Evolutionary conservation across 768 basidiomycete species (phyloP), one percentile per base, ranked within the genome.

Genomic region (Sporobolomyces pararoseus): DNA sequence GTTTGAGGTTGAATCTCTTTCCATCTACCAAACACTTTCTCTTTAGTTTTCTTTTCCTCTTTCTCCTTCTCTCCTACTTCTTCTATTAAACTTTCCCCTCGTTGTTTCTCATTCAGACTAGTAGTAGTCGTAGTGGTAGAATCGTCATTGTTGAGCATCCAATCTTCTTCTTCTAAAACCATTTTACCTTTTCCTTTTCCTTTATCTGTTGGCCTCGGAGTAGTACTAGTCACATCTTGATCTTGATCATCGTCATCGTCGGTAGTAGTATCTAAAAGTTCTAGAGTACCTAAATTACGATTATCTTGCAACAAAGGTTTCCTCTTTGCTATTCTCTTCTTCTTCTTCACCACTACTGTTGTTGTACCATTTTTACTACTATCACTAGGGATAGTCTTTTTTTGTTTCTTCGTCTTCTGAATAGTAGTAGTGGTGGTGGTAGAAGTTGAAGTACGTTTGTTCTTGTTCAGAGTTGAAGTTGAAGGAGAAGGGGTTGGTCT

Each of bases 231-330:
- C 32, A 37, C 7, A 37, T 23, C 4, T 21, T 7, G n/a, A n/a
- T n/a, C n/a, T n/a, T n/a, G n/a, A n/a, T 14, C 53, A 6, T 50
- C 54, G 17, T 69, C 62, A 4, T 70, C 69, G 21, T 61, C 59
- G 21, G 51, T n/a, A 57, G 64, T 47, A 57, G 69, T 47, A 52
- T 70, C 69, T 19, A 70, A 35, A 10, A 70, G 59, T 2, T 65
- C 69, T 44, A 70, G 58, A 1, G 69, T 70, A 12, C 69, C 69
- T 58, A 70, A 63, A 58, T 70, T 65, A 44, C 69, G 58, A 37
- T 62, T 70, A 64, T 70, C 59, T 35, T 61, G 7, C 3, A 49
- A 51, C 42, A 61, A 44, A 1, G 51, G 29, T 7, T 34, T 42
- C 16, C n/a, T 35, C 46, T 14, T 42, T 42, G 39, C 17, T 42